A percentile compares a stretch with the other conserved stretches of the same genome.
These are phyloP conservation scores for Metschnikowia reukaufii DNA, from an alignment of 805 yeast species.

Conservation along the genomic window DNA sequence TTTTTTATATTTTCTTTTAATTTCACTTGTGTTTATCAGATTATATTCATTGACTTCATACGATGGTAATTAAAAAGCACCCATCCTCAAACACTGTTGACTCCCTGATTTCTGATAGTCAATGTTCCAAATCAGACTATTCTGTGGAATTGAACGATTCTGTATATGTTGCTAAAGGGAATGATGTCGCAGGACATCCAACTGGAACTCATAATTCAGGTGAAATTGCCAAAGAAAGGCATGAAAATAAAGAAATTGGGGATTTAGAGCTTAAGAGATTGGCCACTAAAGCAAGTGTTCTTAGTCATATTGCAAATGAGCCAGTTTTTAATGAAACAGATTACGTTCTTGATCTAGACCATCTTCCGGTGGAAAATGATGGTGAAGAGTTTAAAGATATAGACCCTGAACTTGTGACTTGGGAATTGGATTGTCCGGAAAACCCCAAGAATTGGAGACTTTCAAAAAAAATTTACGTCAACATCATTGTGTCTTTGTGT, in stretches of 20 bases:
- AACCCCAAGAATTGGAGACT: slow-evolving; percentile 38
- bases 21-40: not conserved
- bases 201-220: too few relatives aligned
- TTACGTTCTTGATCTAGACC: slow-evolving; percentile 16
- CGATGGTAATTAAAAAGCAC: slow-evolving; percentile 4
- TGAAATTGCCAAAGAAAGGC: too few relatives aligned
- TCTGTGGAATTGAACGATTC: not conserved
- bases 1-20: not conserved
- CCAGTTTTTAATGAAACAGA: slow-evolving; percentile 2
- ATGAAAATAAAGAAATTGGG: slow-evolving; percentile 31
- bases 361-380: slow-evolving; percentile 27
- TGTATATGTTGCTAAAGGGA: not conserved
- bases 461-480: slow-evolving; percentile 22
- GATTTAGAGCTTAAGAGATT: slow-evolving; percentile 33
- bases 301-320: slow-evolving; percentile 21
- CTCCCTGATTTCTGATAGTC: slow-evolving; percentile 3
- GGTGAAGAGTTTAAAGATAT: slow-evolving; percentile 33
- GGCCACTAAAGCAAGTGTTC: slow-evolving; percentile 33
- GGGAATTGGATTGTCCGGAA: slow-evolving; percentile 34
- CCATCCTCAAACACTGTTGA: not conserved
- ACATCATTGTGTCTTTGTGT: slow-evolving; percentile 33
- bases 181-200: too few relatives aligned
- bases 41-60: not conserved
- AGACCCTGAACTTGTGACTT: slow-evolving; percentile 41
- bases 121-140: not conserved